These are phyloP conservation scores for Wickerhamomyces queroliae DNA, from an alignment of 805 yeast genomes.

Conservation along the genomic window DNA sequence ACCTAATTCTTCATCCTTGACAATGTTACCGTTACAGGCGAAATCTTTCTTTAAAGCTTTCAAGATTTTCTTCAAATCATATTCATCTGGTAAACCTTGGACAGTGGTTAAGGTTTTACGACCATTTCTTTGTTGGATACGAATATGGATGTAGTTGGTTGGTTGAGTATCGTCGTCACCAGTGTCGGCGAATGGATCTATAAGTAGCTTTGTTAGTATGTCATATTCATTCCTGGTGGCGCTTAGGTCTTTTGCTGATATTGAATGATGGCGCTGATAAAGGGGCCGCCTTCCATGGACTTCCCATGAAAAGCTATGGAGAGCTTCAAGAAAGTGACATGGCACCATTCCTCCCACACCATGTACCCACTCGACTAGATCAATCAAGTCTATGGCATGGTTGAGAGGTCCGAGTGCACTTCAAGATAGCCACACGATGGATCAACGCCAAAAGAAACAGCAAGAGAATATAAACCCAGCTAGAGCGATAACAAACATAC, in stretches of 20 bases:
- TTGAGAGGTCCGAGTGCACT: too few species aligned
- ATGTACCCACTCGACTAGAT: too few species aligned
- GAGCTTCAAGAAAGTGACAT: too few species aligned
- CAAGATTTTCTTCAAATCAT: conserved; percentile 88
- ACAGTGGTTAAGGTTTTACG: conserved; percentile 98
- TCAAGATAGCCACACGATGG: too few species aligned
- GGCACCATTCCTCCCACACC: too few species aligned
- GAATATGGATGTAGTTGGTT: conserved; percentile 92
- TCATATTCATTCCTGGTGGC: too few species aligned
- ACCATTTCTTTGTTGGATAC: conserved; percentile 99
- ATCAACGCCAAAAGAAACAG: not conserved
- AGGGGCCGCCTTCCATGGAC: not conserved
- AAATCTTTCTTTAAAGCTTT: conserved; percentile 95
- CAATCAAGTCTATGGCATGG: too few species aligned
- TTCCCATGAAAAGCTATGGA: not conserved
- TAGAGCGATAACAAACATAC: conserved; percentile 29
- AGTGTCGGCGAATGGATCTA: conserved; percentile 98
- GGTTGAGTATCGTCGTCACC: conserved; percentile 99
- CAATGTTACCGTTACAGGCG: conserved; percentile 98
- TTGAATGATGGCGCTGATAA: not conserved
- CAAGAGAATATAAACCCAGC: not conserved
- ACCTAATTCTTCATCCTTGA: conserved; percentile 93
- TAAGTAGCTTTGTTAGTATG: conserved; percentile 3
- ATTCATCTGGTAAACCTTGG: conserved; percentile 94
- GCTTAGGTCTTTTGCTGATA: not conserved